Conservation (phyloP, 1,284 basidiomycete species). For the Moesziomyces antarcticus region DNA sequence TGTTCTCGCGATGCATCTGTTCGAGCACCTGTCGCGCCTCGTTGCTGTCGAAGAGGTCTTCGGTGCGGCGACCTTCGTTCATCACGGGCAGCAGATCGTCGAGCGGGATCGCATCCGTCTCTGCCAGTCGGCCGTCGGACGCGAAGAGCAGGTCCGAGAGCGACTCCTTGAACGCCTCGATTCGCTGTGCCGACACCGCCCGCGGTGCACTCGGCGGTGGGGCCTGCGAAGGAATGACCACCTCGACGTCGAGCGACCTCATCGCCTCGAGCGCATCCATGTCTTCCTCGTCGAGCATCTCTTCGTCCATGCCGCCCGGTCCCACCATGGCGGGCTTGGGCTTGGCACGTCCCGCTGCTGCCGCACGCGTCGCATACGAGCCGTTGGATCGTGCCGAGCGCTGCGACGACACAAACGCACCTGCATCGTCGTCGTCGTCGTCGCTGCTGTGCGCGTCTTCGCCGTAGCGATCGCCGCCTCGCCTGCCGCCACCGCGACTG, state of each 20-base stretch:
- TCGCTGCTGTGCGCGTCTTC: conserved; percentile 40
- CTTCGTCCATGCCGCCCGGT: conserved; percentile 38
- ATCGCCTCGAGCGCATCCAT: conserved; percentile 46
- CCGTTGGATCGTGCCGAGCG: conserved; percentile 43
- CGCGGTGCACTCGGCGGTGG: conserved; percentile 10
- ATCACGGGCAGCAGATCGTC: conserved; percentile 78
- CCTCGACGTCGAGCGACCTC: conserved; percentile 54
- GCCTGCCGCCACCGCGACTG: conserved; percentile 32
- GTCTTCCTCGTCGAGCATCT: conserved; percentile 42
- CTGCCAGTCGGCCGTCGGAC: conserved; percentile 68
- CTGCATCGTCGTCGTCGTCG: conserved; percentile 46
- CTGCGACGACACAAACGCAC: conserved; percentile 23
- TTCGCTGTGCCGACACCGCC: conserved; percentile 28
- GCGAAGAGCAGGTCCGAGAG: conserved; percentile 75
- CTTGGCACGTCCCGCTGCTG: conserved; percentile 19
- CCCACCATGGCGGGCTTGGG: conserved; percentile 37
- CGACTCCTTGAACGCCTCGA: conserved; percentile 70
- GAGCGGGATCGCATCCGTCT: conserved; percentile 77
- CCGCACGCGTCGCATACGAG: conserved; percentile 55
- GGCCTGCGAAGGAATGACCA: conserved; percentile 21
- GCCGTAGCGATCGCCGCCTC: conserved; percentile 41
- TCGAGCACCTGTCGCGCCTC: conserved; percentile 75
- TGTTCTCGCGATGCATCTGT: conserved; percentile 81
- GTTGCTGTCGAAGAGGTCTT: conserved; percentile 79
- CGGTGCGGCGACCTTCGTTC: conserved; percentile 80